Evolutionary conservation across 345 rosid genomes (phyloP).

Genomic region (Eucalyptus pauciflora): DNA sequence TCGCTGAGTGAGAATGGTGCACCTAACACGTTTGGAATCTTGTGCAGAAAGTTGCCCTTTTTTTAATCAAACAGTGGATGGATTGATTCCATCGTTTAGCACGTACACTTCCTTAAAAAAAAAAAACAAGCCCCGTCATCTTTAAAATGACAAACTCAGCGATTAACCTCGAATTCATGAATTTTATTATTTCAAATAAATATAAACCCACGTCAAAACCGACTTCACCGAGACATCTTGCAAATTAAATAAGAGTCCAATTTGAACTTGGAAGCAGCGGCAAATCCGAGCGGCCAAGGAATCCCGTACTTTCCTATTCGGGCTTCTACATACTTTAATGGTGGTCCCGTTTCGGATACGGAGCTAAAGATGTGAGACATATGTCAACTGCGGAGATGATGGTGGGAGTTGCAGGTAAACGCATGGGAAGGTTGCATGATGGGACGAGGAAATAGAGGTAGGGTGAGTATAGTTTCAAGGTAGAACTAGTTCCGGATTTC

Average conservation of each 20-base stretch:
- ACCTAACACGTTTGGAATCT: neutral
- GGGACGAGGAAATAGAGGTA: neutral
- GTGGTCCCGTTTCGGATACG: neutral
- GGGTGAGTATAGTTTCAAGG: accelerated
- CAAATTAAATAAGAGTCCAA: neutral
- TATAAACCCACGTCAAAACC: neutral
- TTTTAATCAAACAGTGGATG: neutral
- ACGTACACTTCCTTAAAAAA: neutral
- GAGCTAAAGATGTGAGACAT: neutral
- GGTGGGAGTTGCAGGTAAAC: neutral
- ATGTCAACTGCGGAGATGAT: neutral
- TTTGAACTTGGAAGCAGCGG: neutral
- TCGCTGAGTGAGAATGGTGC: neutral
- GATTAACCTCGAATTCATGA: neutral
- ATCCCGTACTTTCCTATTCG: neutral
- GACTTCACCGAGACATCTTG: neutral
- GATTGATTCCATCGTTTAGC: neutral
- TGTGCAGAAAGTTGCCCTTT: neutral
- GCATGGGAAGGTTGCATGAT: neutral
- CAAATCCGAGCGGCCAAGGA: neutral
- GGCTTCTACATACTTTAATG: neutral
- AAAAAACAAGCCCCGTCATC: neutral
- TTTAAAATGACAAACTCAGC: neutral
- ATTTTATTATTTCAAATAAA: neutral
- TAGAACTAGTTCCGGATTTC: accelerated